Evolutionary conservation across 768 basidiomycete genomes (phyloP), one percentile per base, ranked within the genome.

Genomic region (Phlebiopsis flavidoalba): DNA sequence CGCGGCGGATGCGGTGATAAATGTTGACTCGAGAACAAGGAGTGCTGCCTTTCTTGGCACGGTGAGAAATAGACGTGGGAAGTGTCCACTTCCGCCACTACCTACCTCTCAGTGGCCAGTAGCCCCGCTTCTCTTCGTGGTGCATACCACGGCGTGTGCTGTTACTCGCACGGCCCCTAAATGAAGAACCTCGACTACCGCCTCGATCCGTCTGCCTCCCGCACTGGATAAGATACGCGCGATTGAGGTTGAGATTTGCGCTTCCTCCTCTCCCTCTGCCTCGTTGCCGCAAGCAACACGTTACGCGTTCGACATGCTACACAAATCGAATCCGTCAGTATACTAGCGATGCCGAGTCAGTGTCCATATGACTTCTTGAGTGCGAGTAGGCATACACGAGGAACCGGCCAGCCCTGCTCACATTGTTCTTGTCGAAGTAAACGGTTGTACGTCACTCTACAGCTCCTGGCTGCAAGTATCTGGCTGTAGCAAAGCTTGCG

Each of bases 71-170:
- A 24, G 6, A 14, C 54, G 54, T 55, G 54, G 37, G 54, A 55
- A 45, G 7, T 19, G 40, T 45, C n/a, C 54, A 19, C 19, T 26
- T 19, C 11, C 51, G 14, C 12, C 15, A 12, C 51, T n/a, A n/a
- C n/a, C n/a, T n/a, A n/a, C n/a, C n/a, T 53, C 33, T 55, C 21
- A 55, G 19, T 55, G 54, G 54, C 5, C 12, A 5, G 40, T 45
- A 19, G 10, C 19, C 15, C n/a, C 21, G 40, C 54, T 55, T 55
- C 54, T 55, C 54, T 55, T 40, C 19, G 37, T 36, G 43, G 14
- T 55, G 54, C 54, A 55, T 55, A n/a, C n/a, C 54, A 55, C 37
- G 54, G 54, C 40, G 54, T 36, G 14, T 19, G 54, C n/a, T 8
- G 21, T 45, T 43, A 7, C 15, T 24, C 24, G 8, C 54, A 26